A percentile compares a stretch with the other conserved stretches of the same genome.
These are phyloP conservation scores for Ogataea ramenticola DNA, from an alignment of 805 yeast species.

Conservation along the genomic window DNA sequence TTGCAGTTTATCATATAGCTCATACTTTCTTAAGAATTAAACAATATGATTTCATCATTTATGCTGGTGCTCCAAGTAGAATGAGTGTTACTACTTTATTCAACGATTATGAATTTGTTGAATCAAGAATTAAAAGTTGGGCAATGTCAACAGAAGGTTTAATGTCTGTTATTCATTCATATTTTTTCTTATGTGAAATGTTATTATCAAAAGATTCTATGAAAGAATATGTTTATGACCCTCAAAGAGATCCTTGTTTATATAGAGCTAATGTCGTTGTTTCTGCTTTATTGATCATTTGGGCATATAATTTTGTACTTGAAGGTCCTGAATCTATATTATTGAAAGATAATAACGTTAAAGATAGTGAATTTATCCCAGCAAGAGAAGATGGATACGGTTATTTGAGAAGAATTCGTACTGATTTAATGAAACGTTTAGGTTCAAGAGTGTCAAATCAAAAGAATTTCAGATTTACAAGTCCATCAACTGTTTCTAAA, in stretches of 20 bases:
- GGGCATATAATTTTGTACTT: conserved; percentile 39
- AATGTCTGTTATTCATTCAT: conserved; percentile 46
- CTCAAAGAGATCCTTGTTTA: conserved; percentile 24
- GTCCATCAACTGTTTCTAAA: conserved; percentile 27
- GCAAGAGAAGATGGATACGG: conserved; percentile 42
- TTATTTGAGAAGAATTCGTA: conserved; percentile 39
- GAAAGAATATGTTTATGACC: conserved; percentile 25
- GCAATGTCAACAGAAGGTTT: conserved; percentile 36
- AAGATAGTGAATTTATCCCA: conserved; percentile 7
- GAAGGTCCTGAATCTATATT: conserved; percentile 42
- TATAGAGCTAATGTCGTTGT: conserved; percentile 31
- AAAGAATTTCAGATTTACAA: conserved; percentile 14
- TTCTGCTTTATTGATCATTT: conserved; percentile 32
- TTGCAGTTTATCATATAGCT: conserved; percentile 62
- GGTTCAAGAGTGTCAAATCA: conserved; percentile 1
- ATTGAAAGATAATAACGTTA: conserved; percentile 8
- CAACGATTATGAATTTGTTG: conserved; percentile 43
- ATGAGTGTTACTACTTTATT: conserved; percentile 54
- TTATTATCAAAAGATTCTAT: conserved; percentile 29
- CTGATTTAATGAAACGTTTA: conserved; percentile 20
- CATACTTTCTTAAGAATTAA: conserved; percentile 57
- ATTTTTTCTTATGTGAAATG: conserved; percentile 49
- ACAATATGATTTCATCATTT: conserved; percentile 68
- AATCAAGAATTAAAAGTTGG: conserved; percentile 42
- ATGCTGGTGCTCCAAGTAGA: conserved; percentile 70